phyloP scores from a whole-genome alignment of 2,329 filamentous ascomycete species.

The Trichophyton mentagrophytes region DNA sequence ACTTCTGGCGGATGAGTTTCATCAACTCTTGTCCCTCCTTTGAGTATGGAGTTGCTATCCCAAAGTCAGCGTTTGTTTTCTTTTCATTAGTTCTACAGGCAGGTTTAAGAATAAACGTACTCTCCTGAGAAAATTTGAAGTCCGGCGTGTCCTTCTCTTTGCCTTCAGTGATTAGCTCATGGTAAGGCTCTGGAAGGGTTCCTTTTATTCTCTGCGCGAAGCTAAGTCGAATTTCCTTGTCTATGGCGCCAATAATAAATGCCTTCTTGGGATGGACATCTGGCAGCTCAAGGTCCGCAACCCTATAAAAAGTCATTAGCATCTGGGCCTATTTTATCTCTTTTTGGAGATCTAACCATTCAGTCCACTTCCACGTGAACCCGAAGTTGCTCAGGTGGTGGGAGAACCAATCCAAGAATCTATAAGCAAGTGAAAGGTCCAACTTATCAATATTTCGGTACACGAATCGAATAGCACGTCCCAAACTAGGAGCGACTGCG shows the following conservation, averaged over 20 bases:
- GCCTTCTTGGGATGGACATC: slow-evolving; percentile 77
- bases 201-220: slow-evolving; percentile 94
- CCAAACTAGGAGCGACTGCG: slow-evolving; percentile 88
- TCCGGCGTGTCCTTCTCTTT: slow-evolving; percentile 94
- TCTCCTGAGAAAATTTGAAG: slow-evolving; percentile 73
- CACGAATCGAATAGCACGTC: slow-evolving; percentile 80
- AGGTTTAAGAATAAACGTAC: slow-evolving; percentile 37
- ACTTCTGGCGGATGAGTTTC: slow-evolving; percentile 68
- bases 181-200: slow-evolving; percentile 74
- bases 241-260: slow-evolving; percentile 78
- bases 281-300: slow-evolving; percentile 67
- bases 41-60: slow-evolving; percentile 61
- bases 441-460: slow-evolving; percentile 71
- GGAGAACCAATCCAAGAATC: slow-evolving; percentile 95
- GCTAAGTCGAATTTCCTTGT: slow-evolving; percentile 93
- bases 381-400: slow-evolving; percentile 98
- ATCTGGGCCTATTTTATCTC: not conserved
- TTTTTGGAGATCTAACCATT: slow-evolving; percentile 51
- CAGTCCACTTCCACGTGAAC: slow-evolving; percentile 98
- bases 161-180: slow-evolving; percentile 64
- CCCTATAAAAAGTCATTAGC: slow-evolving; percentile 31
- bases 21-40: slow-evolving; percentile 74
- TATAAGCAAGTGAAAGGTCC: slow-evolving; percentile 73
- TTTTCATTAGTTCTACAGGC: slow-evolving; percentile 5
- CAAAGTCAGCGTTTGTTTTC: slow-evolving; percentile 9